Conservation (phyloP, 805 yeast species). For the Soucietia sequanensis region DNA sequence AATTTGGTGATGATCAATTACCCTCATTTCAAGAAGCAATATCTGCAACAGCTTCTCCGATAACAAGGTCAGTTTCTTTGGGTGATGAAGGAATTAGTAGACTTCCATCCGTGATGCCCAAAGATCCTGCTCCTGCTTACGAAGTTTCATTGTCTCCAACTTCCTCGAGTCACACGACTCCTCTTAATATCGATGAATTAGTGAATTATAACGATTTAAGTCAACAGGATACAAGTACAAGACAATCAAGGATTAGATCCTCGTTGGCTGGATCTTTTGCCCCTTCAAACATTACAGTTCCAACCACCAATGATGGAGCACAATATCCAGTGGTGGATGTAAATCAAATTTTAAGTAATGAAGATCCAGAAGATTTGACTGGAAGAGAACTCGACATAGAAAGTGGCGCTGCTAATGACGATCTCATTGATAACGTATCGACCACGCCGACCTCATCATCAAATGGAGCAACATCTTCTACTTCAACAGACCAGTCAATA, state of each 20-base stretch:
- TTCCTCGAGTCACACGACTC: neutral
- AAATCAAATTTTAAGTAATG: no score
- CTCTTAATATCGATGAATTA: constrained; percentile 26
- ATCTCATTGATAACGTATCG: constrained; percentile 6
- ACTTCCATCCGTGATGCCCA: constrained; percentile 26
- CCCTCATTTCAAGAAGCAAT: constrained; percentile 71
- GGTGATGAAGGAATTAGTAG: constrained; percentile 39
- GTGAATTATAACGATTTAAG: constrained; percentile 14
- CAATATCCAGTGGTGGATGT: no score
- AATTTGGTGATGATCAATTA: constrained; percentile 26
- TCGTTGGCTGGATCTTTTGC: constrained; percentile 36
- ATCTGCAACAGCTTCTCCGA: constrained; percentile 43
- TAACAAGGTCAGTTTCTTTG: constrained; percentile 35
- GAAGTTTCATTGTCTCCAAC: constrained; percentile 10
- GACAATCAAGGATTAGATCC: constrained; percentile 22
- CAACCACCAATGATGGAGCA: no score
- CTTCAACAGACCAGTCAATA: no score
- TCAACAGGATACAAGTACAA: constrained; percentile 2
- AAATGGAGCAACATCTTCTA: constrained; percentile 4
- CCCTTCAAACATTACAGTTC: no score
- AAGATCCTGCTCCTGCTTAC: constrained; percentile 35
- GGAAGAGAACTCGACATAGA: no score
- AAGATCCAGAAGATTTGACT: no score
- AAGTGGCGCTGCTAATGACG: constrained; percentile 1
- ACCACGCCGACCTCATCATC: constrained; percentile 9